These are phyloP conservation scores for Crithidia brevicula DNA, from an alignment of 208 protist species.

Conservation along the genomic window DNA sequence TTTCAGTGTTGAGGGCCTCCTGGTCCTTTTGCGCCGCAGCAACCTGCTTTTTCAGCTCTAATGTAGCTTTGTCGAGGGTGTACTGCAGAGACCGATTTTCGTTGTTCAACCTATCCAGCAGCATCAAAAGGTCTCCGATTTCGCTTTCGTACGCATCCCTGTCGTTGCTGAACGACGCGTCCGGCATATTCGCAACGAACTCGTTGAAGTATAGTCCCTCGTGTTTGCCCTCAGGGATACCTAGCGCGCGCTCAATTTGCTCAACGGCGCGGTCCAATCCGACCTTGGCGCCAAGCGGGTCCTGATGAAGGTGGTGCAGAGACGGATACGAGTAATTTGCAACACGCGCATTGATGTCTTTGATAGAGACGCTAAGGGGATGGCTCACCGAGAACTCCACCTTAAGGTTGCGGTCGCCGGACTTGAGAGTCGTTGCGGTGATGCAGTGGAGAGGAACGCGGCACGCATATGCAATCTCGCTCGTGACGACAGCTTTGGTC, in stretches of 20 bases:
- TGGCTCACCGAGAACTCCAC: slow-evolving; percentile 48
- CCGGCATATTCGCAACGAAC: slow-evolving; percentile 48
- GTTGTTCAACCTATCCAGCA: slow-evolving; percentile 53
- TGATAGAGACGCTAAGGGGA: slow-evolving; percentile 16
- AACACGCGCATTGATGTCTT: slow-evolving; percentile 37
- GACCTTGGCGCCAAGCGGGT: slow-evolving; percentile 28
- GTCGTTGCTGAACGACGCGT: slow-evolving; percentile 37
- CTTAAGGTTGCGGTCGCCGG: slow-evolving; percentile 23
- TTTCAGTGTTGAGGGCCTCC: slow-evolving; percentile 37
- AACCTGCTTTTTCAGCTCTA: slow-evolving; percentile 50
- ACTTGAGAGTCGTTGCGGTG: slow-evolving; percentile 22
- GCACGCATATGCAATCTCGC: slow-evolving; percentile 41
- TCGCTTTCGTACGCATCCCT: slow-evolving; percentile 75
- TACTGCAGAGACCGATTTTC: slow-evolving; percentile 63
- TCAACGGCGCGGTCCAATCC: slow-evolving; percentile 62
- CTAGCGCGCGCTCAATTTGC: slow-evolving; percentile 35
- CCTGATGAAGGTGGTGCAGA: slow-evolving; percentile 35
- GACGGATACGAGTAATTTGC: slow-evolving; percentile 38
- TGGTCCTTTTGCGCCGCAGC: slow-evolving; percentile 49
- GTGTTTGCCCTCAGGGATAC: slow-evolving; percentile 38
- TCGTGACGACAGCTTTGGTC: slow-evolving; percentile 28
- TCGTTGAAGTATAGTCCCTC: slow-evolving; percentile 48
- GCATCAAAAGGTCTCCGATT: slow-evolving; percentile 59
- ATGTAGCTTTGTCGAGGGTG: slow-evolving; percentile 47
- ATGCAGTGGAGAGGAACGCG: slow-evolving; percentile 42